These are phyloP conservation scores for Pholiota adiposa DNA, from an alignment of 1,284 basidiomycete genomes.

Conservation along the genomic window DNA sequence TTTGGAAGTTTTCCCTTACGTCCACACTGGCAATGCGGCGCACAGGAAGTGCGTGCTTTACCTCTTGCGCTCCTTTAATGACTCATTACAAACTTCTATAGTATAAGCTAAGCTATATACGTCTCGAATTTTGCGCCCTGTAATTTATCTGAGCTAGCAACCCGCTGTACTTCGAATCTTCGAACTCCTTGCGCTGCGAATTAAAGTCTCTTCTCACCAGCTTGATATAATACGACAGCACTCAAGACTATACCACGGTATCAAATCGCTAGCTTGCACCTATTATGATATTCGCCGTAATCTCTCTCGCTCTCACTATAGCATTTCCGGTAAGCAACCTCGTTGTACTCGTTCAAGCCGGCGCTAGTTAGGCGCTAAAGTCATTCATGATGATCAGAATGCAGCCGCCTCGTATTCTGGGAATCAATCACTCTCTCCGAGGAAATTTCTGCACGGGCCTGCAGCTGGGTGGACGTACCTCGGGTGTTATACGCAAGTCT, in stretches of 20 bases:
- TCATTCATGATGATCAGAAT: not conserved
- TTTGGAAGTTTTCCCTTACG: not conserved
- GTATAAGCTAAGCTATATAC: too few species aligned
- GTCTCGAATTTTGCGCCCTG: too few species aligned
- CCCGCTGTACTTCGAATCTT: too few species aligned
- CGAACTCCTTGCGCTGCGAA: not conserved
- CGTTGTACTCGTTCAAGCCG: not conserved
- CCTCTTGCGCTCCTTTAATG: too few species aligned
- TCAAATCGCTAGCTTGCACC: not conserved
- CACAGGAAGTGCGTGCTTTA: not conserved
- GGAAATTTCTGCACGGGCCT: not conserved
- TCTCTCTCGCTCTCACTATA: not conserved
- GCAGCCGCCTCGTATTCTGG: not conserved
- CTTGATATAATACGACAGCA: not conserved
- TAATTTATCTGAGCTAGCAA: too few species aligned
- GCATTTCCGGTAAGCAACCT: not conserved
- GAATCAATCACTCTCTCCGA: not conserved
- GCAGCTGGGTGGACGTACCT: constrained; percentile 21
- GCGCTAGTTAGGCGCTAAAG: not conserved
- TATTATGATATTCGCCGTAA: not conserved
- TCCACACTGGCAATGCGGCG: not conserved
- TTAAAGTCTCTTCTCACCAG: too few species aligned
- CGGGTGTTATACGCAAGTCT: constrained; percentile 22
- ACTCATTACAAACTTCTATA: too few species aligned
- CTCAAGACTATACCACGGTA: too few species aligned